Conservation (phyloP, 352 stramenopile genomes). For the Blastocystis sp. region DNA sequence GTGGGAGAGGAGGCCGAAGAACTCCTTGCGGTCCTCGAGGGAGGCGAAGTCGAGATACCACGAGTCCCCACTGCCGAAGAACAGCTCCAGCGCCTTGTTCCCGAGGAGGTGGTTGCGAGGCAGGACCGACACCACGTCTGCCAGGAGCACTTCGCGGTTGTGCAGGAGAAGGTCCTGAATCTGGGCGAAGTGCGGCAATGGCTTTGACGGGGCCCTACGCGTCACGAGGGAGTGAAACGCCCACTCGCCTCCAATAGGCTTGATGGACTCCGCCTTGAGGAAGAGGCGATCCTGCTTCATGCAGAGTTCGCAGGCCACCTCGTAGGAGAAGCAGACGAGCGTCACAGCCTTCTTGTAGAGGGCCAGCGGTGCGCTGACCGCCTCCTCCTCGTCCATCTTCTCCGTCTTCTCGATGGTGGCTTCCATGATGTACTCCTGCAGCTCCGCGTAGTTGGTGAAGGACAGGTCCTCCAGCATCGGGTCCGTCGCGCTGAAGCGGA, state of each 20-base stretch:
- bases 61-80: background rate
- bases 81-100: constrained; percentile 11
- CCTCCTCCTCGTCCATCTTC: background rate
- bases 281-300: background rate
- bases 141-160: background rate
- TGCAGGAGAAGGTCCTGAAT: constrained; percentile 6
- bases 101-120: constrained; percentile 26
- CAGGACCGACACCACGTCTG: background rate
- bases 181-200: background rate
- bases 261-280: background rate
- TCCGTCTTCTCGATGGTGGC: constrained; percentile 36
- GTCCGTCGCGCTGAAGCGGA: background rate
- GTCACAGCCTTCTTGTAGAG: background rate
- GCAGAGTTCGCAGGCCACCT: background rate
- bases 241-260: constrained; percentile 2
- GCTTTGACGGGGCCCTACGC: background rate
- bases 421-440: constrained; percentile 44
- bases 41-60: constrained; percentile 24
- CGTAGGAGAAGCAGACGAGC: background rate
- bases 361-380: background rate
- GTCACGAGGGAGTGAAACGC: background rate
- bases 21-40: constrained; percentile 5
- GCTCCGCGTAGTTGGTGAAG: background rate
- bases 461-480: constrained; percentile 31
- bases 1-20: background rate